Evolutionary conservation across 2,329 filamentous ascomycete genomes (phyloP), one percentile per base, ranked within the genome.

Genomic region (Chrysoporthe deuterocubensis): DNA sequence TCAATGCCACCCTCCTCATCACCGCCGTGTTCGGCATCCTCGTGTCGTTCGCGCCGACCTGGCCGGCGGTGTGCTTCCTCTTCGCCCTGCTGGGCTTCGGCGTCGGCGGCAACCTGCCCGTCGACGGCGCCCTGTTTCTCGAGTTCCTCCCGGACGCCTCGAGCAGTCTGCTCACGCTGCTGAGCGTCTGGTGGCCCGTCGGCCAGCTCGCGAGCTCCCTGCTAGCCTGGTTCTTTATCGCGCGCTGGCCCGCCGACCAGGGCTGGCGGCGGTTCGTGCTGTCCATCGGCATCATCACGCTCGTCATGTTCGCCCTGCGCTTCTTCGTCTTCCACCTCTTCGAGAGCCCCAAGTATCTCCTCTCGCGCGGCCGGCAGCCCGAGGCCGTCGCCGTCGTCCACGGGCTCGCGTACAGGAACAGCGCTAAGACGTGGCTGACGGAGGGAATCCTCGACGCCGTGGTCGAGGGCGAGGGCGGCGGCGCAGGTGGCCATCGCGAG

Each of bases 131-230:
- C 0, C 81, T 96, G 2, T 96, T 96, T 76, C 84, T 96, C 48
- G 93, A 97, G 75, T 95, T 95, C 71, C 80, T 96, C 0, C 93
- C 93, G 0, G 89, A 90, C 67, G 87, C 89, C 0, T 90, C 88
- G n/a, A 89, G 88, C 70, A 88, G 89, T 43, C 84, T 96, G 16
- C 81, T 96, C 42, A 96, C 92, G 0, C 83, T 95, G 60, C 83
- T 96, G n/a, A 93, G 91, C 7, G 87, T 94, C 8, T 96, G 92
- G 90, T 97, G 93, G 92, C 92, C 93, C 0, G 80, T 96, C 21
- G 93, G 93, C 6, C 92, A 96, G 75, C 83, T 96, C 8, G 85
- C 90, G 66, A 89, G 91, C 1, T 90, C 89, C 2, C 78, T 92
- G 5, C 82, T 92, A 60, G 92, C 90, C 7, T 95, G 92, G 92